Evolutionary conservation across 257 asterid genomes (phyloP).

Genomic region (Gynochthodes officinalis): DNA sequence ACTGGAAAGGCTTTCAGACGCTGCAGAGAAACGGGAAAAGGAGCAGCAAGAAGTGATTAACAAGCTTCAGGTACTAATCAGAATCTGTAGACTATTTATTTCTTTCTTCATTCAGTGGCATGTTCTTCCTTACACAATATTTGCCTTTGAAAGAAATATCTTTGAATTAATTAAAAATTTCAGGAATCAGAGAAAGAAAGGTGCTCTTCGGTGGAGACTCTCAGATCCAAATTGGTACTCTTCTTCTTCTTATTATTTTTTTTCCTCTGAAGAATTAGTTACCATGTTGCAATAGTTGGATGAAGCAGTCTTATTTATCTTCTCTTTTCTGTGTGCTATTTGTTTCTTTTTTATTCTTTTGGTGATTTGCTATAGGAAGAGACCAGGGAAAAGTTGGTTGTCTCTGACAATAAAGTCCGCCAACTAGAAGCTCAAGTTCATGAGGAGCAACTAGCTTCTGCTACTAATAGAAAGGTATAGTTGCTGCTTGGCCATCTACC

Average conservation of each 20-base stretch:
- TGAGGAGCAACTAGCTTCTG: constrained; percentile 73
- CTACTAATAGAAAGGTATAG: constrained; percentile 58
- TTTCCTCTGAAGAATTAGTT: not conserved
- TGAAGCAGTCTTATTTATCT: not conserved
- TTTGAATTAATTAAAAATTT: constrained; percentile 13
- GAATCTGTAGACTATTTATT: not conserved
- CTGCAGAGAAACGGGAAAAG: constrained; percentile 70
- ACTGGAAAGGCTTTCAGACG: constrained; percentile 59
- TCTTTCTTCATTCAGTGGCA: not conserved
- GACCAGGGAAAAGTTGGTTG: constrained; percentile 78
- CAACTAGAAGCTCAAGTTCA: constrained; percentile 77
- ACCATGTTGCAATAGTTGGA: not conserved
- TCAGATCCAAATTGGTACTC: constrained; percentile 90
- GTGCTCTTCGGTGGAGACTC: constrained; percentile 62
- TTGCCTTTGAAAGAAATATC: constrained; percentile 7
- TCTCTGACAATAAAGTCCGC: constrained; percentile 87
- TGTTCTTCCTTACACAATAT: not conserved
- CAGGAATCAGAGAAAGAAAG: constrained; percentile 95
- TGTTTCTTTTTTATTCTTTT: not conserved
- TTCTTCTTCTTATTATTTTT: constrained; percentile 12
- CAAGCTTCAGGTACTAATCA: constrained; percentile 68
- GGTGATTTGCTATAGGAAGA: constrained; percentile 58
- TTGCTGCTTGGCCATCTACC: constrained; percentile 10
- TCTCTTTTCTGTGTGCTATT: not conserved
- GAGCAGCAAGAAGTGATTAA: constrained; percentile 88